Conservation (phyloP, 2,329 filamentous ascomycete genomes). For the Diaporthe ilicicola region DNA sequence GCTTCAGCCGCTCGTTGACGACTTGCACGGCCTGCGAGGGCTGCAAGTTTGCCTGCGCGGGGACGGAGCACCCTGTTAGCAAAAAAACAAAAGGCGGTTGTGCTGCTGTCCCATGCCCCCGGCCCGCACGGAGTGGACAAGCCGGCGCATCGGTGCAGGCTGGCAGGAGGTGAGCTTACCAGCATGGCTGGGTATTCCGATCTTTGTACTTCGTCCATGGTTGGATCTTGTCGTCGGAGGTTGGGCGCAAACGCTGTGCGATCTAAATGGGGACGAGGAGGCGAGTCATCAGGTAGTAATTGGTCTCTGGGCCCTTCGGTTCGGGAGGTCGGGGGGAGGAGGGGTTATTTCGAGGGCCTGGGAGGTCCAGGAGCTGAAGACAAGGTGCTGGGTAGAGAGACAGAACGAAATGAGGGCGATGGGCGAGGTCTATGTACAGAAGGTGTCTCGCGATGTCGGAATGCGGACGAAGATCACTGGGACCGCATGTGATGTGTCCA, state of each 20-base stretch:
- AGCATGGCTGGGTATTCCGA: slow-evolving; percentile 94
- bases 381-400: not conserved
- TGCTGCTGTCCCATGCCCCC: not conserved
- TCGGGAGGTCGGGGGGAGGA: not conserved
- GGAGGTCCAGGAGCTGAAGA: slow-evolving; percentile 8
- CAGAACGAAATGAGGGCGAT: not conserved
- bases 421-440: slow-evolving; percentile 12
- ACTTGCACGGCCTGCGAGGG: slow-evolving; percentile 83
- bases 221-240: slow-evolving; percentile 30
- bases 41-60: slow-evolving; percentile 77
- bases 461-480: slow-evolving; percentile 16
- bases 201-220: slow-evolving; percentile 82
- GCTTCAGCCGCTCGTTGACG: slow-evolving; percentile 86
- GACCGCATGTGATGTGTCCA: slow-evolving; percentile 21
- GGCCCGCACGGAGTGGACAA: slow-evolving; percentile 6
- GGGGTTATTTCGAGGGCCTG: not conserved
- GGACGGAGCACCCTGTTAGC: slow-evolving; percentile 33
- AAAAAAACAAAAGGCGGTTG: slow-evolving; percentile 26
- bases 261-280: slow-evolving; percentile 2
- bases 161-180: slow-evolving; percentile 66
- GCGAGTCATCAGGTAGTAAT: slow-evolving; percentile 28
- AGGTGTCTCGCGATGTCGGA: slow-evolving; percentile 22
- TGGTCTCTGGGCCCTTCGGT: slow-evolving; percentile 9
- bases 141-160: slow-evolving; percentile 25
- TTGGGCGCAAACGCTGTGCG: slow-evolving; percentile 35